These are phyloP conservation scores for Flaveria linearis DNA, from an alignment of 129 eudicot species.

Conservation along the genomic window DNA sequence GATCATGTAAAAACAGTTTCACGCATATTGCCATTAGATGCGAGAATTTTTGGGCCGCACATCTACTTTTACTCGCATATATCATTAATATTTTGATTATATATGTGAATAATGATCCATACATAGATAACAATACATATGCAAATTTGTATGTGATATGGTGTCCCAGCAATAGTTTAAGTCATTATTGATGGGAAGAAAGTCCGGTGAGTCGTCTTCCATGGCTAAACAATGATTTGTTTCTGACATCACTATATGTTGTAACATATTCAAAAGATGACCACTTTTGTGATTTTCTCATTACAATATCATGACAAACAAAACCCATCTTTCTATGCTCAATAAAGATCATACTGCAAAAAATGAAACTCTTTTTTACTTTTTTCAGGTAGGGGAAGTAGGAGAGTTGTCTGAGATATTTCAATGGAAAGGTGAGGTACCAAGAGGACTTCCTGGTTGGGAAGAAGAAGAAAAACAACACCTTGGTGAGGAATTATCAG, in stretches of 20 bases:
- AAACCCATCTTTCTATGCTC: neutral
- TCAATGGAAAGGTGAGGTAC: constrained; percentile 91
- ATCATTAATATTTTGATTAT: neutral
- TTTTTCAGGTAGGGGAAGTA: constrained; percentile 40
- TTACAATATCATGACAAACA: neutral
- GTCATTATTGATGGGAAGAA: neutral
- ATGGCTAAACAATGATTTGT: neutral
- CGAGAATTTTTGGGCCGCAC: neutral
- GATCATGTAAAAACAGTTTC: neutral
- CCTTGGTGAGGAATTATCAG: constrained; percentile 78
- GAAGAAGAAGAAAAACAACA: constrained; percentile 63
- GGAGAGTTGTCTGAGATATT: constrained; percentile 87
- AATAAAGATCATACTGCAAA: neutral
- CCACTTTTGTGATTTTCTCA: neutral
- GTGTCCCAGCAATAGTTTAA: neutral
- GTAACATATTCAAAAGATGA: neutral
- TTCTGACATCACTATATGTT: neutral
- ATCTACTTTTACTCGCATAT: neutral
- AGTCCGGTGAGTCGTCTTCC: neutral
- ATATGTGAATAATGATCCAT: neutral
- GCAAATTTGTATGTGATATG: neutral
- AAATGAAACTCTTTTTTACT: neutral
- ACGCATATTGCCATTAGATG: neutral
- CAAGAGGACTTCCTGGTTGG: constrained; percentile 80
- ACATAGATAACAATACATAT: neutral